A percentile compares a stretch with the other conserved stretches of the same genome.
Evolutionary conservation across 2,329 filamentous ascomycete genomes (phyloP).

Genomic region (Cladophialophora immunda): DNA sequence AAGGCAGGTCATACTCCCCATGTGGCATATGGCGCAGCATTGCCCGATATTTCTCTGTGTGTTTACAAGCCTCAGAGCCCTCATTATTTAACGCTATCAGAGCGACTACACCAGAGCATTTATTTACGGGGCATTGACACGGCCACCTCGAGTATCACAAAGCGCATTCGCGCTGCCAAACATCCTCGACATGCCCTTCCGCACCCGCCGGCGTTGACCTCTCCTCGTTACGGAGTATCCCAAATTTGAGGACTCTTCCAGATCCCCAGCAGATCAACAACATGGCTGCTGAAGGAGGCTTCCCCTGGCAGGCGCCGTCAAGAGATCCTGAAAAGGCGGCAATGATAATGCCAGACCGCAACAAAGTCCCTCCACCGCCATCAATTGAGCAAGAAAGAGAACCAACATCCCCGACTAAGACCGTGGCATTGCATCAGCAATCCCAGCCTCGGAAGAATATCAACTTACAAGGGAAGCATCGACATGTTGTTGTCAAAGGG

Average conservation of each 20-base stretch:
- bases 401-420: constrained; percentile 10
- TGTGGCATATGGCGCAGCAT: constrained; percentile 1
- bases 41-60: neutral
- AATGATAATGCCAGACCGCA: constrained; percentile 4
- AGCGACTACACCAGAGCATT: neutral
- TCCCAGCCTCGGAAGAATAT: constrained; percentile 22
- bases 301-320: constrained; percentile 36
- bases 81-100: neutral
- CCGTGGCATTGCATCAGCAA: constrained; percentile 1
- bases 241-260: neutral
- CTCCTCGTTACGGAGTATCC: neutral
- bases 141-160: neutral
- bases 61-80: neutral
- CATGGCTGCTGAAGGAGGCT: constrained; percentile 34
- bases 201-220: constrained; percentile 14
- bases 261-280: neutral
- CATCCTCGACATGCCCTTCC: constrained; percentile 22
- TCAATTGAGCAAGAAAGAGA: neutral
- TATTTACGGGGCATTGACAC: neutral
- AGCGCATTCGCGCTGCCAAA: neutral
- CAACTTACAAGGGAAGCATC: constrained; percentile 23
- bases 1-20: neutral
- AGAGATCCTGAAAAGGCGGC: constrained; percentile 35
- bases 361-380: neutral
- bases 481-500: constrained; percentile 22